Percentiles rank a stretch among this genome's conserved stretches.
Conservation (phyloP, 2,329 filamentous ascomycete species). For the Diaporthe velutina region DNA sequence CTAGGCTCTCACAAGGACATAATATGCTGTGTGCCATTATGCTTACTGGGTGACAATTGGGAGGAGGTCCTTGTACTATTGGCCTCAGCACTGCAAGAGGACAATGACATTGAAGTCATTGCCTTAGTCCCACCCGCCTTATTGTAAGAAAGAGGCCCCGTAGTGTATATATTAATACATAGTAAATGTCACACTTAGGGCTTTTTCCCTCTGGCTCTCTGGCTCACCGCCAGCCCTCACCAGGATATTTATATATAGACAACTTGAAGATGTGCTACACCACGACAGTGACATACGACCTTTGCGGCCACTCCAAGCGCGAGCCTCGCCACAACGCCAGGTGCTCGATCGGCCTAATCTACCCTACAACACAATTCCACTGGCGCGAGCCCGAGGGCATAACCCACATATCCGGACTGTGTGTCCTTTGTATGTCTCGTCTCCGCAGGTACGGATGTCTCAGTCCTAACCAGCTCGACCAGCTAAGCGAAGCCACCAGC, state of each 20-base stretch:
- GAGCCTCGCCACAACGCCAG: neutral
- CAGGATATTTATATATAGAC: neutral
- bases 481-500: too few relatives aligned
- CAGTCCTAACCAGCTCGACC: neutral
- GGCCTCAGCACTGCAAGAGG: neutral
- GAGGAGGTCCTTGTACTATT: neutral
- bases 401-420: neutral
- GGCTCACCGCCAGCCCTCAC: neutral
- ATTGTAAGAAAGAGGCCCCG: too few relatives aligned
- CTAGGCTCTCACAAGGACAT: neutral
- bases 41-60: neutral
- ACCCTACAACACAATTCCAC: neutral
- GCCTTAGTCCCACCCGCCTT: too few relatives aligned
- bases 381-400: neutral
- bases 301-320: neutral
- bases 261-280: conserved; percentile 20
- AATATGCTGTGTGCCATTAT: neutral
- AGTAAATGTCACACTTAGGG: neutral
- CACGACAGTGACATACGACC: neutral
- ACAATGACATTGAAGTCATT: neutral
- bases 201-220: neutral
- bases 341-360: neutral
- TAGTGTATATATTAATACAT: neutral
- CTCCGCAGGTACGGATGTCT: neutral
- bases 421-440: neutral